Conservation (phyloP, 192 early-diverging fungal genomes). For the Linderina pennispora region DNA sequence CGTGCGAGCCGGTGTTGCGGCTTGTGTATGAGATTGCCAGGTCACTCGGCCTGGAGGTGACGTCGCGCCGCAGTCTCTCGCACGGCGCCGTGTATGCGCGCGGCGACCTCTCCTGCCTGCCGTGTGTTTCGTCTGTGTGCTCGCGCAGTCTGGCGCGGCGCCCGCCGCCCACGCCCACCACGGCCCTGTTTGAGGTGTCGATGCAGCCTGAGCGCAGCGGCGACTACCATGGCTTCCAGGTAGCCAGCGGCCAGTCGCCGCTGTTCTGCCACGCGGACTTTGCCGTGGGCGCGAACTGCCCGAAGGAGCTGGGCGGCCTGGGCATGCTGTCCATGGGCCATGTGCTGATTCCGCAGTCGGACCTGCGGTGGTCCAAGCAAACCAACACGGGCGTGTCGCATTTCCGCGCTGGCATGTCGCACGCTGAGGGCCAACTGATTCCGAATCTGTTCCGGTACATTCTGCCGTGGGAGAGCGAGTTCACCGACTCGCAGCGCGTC, state of each 20-base stretch:
- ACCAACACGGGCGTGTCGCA: constrained; percentile 96
- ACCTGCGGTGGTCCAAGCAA: constrained; percentile 94
- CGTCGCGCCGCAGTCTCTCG: constrained; percentile 13
- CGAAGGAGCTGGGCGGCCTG: constrained; percentile 93
- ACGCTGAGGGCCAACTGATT: constrained; percentile 94
- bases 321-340: constrained; percentile 99
- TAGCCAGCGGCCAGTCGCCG: constrained; percentile 33
- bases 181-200: constrained; percentile 18
- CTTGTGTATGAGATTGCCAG: constrained; percentile 38
- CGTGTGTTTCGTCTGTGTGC: constrained; percentile 15
- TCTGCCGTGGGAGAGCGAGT: constrained; percentile 98
- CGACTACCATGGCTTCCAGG: constrained; percentile 43
- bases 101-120: constrained; percentile 14
- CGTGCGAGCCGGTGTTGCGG: constrained; percentile 20
- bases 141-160: neutral
- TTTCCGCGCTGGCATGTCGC: constrained; percentile 97
- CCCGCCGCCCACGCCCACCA: neutral
- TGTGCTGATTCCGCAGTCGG: constrained; percentile 95
- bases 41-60: constrained; percentile 34
- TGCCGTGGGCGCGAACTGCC: constrained; percentile 56
- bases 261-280: constrained; percentile 48
- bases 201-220: constrained; percentile 5
- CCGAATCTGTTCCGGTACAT: constrained; percentile 98
- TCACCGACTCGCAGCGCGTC: constrained; percentile 97
- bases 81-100: constrained; percentile 25